phyloP scores from a whole-genome alignment of 1,139 yeast species.

The Sugiyamaella xylanicola region DNA sequence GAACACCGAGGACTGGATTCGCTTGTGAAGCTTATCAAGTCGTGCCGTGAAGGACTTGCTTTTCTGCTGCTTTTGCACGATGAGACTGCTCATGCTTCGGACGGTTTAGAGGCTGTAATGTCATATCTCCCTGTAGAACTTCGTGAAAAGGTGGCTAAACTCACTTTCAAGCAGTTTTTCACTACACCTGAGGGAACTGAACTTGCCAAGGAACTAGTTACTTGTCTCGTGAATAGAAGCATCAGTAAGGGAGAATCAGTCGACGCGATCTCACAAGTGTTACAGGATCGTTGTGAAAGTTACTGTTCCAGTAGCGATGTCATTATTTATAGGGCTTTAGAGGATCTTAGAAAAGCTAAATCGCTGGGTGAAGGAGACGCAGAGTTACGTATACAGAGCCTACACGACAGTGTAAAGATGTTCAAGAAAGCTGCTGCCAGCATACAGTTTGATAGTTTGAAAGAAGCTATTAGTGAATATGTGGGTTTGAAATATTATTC shows the following conservation, averaged over 20 bases:
- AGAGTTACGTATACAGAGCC: constrained; percentile 68
- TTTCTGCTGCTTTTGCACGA: constrained; percentile 80
- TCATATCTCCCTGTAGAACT: constrained; percentile 65
- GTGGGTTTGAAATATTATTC: constrained; percentile 74
- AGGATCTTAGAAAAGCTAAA: constrained; percentile 84
- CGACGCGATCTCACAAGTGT: constrained; percentile 81
- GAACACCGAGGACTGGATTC: constrained; percentile 89
- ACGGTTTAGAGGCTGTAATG: constrained; percentile 63
- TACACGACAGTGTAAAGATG: constrained; percentile 72
- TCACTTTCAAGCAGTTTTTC: constrained; percentile 75
- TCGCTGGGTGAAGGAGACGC: constrained; percentile 63
- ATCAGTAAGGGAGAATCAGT: constrained; percentile 92
- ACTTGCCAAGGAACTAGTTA: constrained; percentile 79
- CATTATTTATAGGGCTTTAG: constrained; percentile 89
- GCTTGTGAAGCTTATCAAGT: constrained; percentile 68
- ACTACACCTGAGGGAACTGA: constrained; percentile 65
- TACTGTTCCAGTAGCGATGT: constrained; percentile 95
- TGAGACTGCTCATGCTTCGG: constrained; percentile 53
- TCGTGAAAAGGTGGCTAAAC: constrained; percentile 65
- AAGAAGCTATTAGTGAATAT: constrained; percentile 79
- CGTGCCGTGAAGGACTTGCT: constrained; percentile 87
- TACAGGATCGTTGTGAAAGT: constrained; percentile 92
- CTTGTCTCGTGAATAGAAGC: constrained; percentile 84
- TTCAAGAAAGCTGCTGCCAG: constrained; percentile 81
- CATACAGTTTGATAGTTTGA: constrained; percentile 75